Conservation (phyloP, 805 yeast species). For the Monosporozyma solicola region DNA sequence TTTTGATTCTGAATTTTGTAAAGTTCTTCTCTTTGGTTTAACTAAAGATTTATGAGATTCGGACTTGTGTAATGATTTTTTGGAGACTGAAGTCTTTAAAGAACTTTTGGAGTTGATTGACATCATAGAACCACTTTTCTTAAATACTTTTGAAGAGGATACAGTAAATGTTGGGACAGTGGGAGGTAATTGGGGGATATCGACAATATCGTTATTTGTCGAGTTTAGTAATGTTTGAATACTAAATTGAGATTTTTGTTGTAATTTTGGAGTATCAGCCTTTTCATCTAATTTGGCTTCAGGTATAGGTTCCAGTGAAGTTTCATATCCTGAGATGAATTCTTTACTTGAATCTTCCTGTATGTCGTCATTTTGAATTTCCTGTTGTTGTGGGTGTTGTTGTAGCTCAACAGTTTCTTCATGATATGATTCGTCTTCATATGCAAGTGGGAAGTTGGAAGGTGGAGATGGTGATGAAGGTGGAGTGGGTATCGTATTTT, state of each 20-base stretch:
- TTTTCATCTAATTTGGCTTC: conserved; percentile 3
- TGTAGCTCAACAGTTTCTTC: background rate
- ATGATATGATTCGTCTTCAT: background rate
- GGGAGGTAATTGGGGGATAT: conserved; percentile 12
- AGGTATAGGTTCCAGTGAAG: background rate
- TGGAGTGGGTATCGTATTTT: background rate
- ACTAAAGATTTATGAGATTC: conserved; percentile 10
- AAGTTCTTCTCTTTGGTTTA: conserved; percentile 11
- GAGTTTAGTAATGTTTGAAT: conserved; percentile 13
- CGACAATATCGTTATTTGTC: background rate
- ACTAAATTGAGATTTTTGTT: conserved; percentile 28
- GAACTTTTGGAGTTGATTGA: conserved; percentile 15
- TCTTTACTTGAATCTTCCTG: background rate
- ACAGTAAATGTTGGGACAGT: conserved; percentile 20
- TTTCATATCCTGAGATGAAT: background rate
- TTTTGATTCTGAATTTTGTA: conserved; percentile 25
- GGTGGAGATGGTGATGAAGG: background rate
- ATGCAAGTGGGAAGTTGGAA: background rate
- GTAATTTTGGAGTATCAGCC: conserved; percentile 20
- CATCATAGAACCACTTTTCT: conserved; percentile 14
- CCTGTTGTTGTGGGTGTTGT: background rate
- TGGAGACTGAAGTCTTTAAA: conserved; percentile 10
- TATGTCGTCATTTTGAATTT: background rate
- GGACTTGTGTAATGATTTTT: conserved; percentile 7
- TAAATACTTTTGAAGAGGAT: conserved; percentile 23